These are phyloP conservation scores for Grigorovia humatica DNA, from an alignment of 805 yeast species.

Conservation along the genomic window DNA sequence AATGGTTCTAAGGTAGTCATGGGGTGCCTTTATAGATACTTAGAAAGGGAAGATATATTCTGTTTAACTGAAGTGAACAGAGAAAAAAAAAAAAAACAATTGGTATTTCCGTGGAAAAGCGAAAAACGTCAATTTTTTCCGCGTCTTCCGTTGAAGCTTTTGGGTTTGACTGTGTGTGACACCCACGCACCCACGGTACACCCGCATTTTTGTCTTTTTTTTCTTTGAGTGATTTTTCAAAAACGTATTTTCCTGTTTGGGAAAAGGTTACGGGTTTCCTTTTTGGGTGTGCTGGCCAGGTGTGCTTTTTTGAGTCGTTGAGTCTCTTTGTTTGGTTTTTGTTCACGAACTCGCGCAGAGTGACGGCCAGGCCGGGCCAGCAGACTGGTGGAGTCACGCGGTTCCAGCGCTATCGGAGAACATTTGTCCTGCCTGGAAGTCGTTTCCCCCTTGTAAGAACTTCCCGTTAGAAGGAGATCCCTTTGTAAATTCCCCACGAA, in stretches of 20 bases:
- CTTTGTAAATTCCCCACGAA: neutral
- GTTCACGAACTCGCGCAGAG: no score
- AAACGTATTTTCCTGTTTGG: neutral
- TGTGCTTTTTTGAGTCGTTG: neutral
- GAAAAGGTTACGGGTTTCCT: neutral
- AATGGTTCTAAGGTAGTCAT: slow-evolving; percentile 91
- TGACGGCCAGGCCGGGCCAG: neutral
- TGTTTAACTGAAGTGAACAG: neutral
- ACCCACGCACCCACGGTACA: neutral
- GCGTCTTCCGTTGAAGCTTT: no score
- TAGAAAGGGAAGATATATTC: no score
- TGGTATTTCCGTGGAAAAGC: no score
- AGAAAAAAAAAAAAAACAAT: no score
- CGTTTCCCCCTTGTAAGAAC: neutral
- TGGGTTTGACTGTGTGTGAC: no score
- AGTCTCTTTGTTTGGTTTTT: no score
- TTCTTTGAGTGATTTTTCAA: neutral
- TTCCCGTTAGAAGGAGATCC: neutral
- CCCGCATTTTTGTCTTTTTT: neutral
- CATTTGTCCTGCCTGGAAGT: no score
- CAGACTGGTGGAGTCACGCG: neutral
- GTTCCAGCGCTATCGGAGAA: neutral
- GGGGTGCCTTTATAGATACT: no score
- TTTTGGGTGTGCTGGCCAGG: neutral
- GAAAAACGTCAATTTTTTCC: no score